Evolutionary conservation across 257 asterid species (phyloP), one percentile per base, ranked within the genome.

Genomic region (Solanum chilense): DNA sequence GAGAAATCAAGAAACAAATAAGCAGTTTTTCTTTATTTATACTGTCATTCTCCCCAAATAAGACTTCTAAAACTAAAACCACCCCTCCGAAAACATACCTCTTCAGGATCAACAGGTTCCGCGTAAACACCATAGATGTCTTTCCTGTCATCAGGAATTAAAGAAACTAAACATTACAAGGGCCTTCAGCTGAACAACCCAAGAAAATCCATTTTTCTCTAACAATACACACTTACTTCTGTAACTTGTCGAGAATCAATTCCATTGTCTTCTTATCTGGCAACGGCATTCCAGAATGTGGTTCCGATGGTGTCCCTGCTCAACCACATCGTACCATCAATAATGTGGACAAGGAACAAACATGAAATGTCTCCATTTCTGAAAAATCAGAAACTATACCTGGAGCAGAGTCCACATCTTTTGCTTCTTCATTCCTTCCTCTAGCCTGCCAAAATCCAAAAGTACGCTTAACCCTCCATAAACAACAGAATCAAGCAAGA

Each of bases 51-150:
- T 81, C 64, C 42, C 84, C 45, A 47, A 71, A 64, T 86, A 90
- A 76, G 27, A 81, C 69, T 81, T 81, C 85, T n/a, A 56, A 86
- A 74, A 86, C 84, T n/a, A 86, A 42, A 66, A 77, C 60, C 16
- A 49, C 56, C 45, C 45, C 70, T 81, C 85, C 85, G 16, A 47
- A 27, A 29, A 88, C 90, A 87, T 88, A 97, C 99, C 97, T 97
- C 99, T 85, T 96, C 99, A 49, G 99, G 99, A 93, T 97, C 99
- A 89, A 95, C 99, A 0, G 99, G 99, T 86, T 97, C 98, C 5
- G 99, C 98, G 89, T 94, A 97, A 68, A 97, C 99, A 85, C 97
- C 98, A 74, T 97, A 97, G 33, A 93, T 91, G 89, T 97, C 99
- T 88, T 97, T 97, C 98, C 99, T 97, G 98, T 86, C 92, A 92